Evolutionary conservation across 345 rosid species (phyloP), one percentile per base, ranked within the genome.

Genomic region (Sisymbrium irio): DNA sequence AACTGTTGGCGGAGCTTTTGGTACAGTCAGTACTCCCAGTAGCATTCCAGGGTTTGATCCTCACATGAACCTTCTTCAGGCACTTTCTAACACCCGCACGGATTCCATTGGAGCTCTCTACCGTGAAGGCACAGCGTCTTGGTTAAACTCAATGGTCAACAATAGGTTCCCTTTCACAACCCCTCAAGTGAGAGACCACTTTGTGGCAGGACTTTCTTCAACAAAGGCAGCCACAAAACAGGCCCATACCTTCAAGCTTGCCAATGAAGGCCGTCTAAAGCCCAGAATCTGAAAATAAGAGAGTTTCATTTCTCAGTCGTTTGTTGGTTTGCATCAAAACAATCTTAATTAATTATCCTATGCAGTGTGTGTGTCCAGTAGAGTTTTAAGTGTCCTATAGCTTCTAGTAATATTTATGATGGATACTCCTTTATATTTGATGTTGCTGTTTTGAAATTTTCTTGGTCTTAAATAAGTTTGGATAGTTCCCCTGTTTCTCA

Each of bases 41-140:
- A 77, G 10, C 72, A 9, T 79, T 53, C 93, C 93, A 3, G 93
- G 92, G 17, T 57, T 86, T 32, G 91, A 90, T 10, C 18, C 93
- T 22, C 85, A 74, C 56, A 81, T 79, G 84, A 90, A 80, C 89
- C 65, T 95, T 42, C 87, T 80, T n/a, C 88, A 95, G 69, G 97
- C 97, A 12, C 96, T 95, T 61, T 85, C 98, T 42, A 90, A 91
- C 82, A 78, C 83, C 3, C 85, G 89, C 2, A 66, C 63, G 1
- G 96, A 93, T 71, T 85, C 92, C 19, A 66, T 84, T 32, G 97
- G 98, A 0, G 62, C 78, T 3, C 97, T 93, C 58, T 93, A 84
- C 81, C 78, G 99, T 53, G 95, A 96, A 90, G 99, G 96, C 12
- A 87, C 97, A 44, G 99, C 99, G 10, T 78, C 99, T 22, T 82